Base-by-base conservation (phyloP, 2,329 filamentous ascomycete genomes). In the Fusarium chuoi region DNA sequence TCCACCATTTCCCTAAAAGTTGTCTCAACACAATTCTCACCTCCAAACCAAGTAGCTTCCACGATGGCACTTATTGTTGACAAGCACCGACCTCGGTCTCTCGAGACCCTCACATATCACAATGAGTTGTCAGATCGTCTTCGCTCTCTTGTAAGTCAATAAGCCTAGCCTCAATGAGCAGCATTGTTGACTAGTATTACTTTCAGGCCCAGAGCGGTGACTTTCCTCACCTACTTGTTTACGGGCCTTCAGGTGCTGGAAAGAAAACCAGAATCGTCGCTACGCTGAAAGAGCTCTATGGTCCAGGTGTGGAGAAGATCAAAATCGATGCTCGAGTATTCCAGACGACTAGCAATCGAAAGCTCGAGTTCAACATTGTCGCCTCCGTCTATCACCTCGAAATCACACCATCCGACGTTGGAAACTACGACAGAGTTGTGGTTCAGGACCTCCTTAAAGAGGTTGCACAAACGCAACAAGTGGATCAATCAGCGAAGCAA, bases 361-460 rank as follows among this genome's bases (percentile, higher is more conserved):
- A 99, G 84, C 92, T 99, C 78, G 96, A 99, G 84, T 99, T 99
- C 89, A 99, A 98, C 85, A 97, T 99, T 74, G 96, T 99, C 62
- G 92, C 95, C 49, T 98, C 96, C 1, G 91, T 98, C 73, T 99
- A 99, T 85, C 96, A 99, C 83, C 92, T 99, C 78, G 96, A 99
- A 83, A 99, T 99, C 80, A 99, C 96, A 13, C 96, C 96, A 1
- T 97, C 94, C 3, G 96, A 99, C 78, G 96, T 99, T 9, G 96
- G 96, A 70, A 97, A 93, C 82, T 98, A 98, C 80, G 96, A 99
- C 83, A 90, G 96, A 62, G 96, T 99, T 7, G 96, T 99, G 4
- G 89, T 99, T 20, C 96, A 99, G 81, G 96, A 98, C 79, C 86
- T 99, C 55, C 86, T 99, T 55, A 99, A 99, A 83, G 96, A 99